phyloP scores from a whole-genome alignment of 768 basidiomycete genomes.

The Tylopilus cervinicoccineus region DNA sequence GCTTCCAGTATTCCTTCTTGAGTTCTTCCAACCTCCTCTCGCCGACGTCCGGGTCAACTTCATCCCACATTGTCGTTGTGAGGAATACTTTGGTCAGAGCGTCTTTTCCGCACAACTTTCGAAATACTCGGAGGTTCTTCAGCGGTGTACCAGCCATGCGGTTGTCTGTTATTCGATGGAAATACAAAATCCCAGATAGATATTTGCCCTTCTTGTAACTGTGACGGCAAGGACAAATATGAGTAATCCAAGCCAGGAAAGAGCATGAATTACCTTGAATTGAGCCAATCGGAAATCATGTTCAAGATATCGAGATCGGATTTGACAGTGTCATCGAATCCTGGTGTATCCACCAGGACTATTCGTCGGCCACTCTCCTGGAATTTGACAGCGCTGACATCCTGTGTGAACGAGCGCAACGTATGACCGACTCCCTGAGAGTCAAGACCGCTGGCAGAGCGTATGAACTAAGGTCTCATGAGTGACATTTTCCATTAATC shows the following conservation, averaged over 20 bases:
- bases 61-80: constrained; percentile 20
- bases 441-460: neutral
- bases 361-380: neutral
- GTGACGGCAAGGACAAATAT: too few relatives aligned
- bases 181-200: constrained; percentile 36
- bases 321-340: constrained; percentile 20
- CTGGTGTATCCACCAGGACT: constrained; percentile 25
- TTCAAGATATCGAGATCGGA: constrained; percentile 12
- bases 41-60: constrained; percentile 19
- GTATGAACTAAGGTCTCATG: constrained; percentile 9
- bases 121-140: constrained; percentile 33
- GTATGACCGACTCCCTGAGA: constrained; percentile 3
- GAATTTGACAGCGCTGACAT: constrained; percentile 7
- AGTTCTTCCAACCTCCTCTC: constrained; percentile 13
- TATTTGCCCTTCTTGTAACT: constrained; percentile 7
- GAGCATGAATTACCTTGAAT: neutral
- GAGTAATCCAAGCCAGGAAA: neutral
- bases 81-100: constrained; percentile 31
- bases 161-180: constrained; percentile 39
- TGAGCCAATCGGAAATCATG: constrained; percentile 15
- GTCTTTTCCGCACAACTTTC: constrained; percentile 24
- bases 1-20: neutral
- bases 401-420: constrained; percentile 10
- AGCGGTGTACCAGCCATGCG: constrained; percentile 33
- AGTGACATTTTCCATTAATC: neutral